Evolutionary conservation across 129 eudicot genomes (phyloP), one percentile per base, ranked within the genome.

Genomic region (Pulicaria dysenterica): DNA sequence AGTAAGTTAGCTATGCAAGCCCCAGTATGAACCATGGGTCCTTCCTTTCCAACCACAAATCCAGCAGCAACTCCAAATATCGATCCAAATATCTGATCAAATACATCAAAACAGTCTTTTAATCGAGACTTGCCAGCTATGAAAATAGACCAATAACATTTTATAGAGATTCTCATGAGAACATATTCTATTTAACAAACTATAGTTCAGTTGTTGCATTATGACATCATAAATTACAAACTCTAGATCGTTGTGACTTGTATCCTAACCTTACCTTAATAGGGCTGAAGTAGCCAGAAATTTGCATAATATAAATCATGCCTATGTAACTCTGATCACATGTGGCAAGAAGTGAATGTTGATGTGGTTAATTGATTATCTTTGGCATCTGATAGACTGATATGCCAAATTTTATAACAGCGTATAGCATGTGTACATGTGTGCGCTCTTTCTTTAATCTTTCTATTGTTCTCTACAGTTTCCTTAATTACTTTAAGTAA

Each of bases 11-110:
- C 99, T 54, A 94, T 88, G 75, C 99, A 94, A 46, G 99, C 91
- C 58, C 99, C 99, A 0, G 99, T 94, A 75, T 94, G 99, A 37
- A 94, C 99, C 99, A 94, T 94, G 13, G 99, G 99, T 67, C 99
- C 99, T 78, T 94, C 99, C 85, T 94, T 94, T 47, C 99, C 99
- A 62, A 94, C 96, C 44, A 86, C 97, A 86, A 94, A 94, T 77
- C 99, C 99, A 76, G 97, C 99, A 66, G 97, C 80, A 79, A 94
- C 99, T 69, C 97, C 99, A 47, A 94, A 87, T 41, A 94, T 73
- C 15, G 99, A 94, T 64, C 99, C 99, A 59, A 90, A 82, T 14
- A 94, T 94, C 99, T 94, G 85, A 66, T 31, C 24, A 77, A 40
- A 69, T 24, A 66, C 31, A 24, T 24, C 31, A 24, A 24, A 24